Base-by-base conservation (phyloP, 2,329 filamentous ascomycete species). In the Microcyclospora tardicrescens region DNA sequence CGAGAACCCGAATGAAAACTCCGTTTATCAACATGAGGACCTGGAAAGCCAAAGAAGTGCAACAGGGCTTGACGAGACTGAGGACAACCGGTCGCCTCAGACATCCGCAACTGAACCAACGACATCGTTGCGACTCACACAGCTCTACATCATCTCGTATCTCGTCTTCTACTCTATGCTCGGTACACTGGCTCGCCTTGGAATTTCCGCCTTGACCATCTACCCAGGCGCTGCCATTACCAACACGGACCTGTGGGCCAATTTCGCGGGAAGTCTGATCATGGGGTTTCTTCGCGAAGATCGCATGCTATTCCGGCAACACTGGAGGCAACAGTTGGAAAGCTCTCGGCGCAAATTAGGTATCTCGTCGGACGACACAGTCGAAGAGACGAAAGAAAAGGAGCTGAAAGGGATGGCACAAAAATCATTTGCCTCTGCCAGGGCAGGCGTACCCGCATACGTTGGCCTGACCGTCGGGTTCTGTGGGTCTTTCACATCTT, bases 241-340 rank as follows among this genome's bases (percentile, higher is more conserved):
- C 5, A 84, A 82, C 43, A 71, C 75, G 39, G 76, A 79, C 2
- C 61, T 91, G 12, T 94, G 86, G 86, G 78, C 84, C 42, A 93
- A 94, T 52, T 79, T 93, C 35, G 73, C 68, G 1, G 86, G 86
- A 1, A 79, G 81, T 44, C 54, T 89, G 0, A 48, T 91, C 40
- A 81, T 94, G 73, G 86, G 87, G 2, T 87, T 91, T 53, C 67
- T 94, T 4, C 65, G 72, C 10, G 82, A 93, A 60, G 83, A 93
- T 52, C 68, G 75, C 43, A 77, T 72, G 54, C 62, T 91, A 10
- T 87, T 91, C 56, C 72, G 71, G 27, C 61, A 73, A 42, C 78
- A 82, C 62, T 80, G 75, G 77, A 40, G 14, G 16, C 14, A 29
- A 16, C 38, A 28, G 10, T 14, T 37, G 41, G 30, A 43, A 41